phyloP scores from a whole-genome alignment of 176 grass and related monocot genomes.

The Rhynchospora pubera region DNA sequence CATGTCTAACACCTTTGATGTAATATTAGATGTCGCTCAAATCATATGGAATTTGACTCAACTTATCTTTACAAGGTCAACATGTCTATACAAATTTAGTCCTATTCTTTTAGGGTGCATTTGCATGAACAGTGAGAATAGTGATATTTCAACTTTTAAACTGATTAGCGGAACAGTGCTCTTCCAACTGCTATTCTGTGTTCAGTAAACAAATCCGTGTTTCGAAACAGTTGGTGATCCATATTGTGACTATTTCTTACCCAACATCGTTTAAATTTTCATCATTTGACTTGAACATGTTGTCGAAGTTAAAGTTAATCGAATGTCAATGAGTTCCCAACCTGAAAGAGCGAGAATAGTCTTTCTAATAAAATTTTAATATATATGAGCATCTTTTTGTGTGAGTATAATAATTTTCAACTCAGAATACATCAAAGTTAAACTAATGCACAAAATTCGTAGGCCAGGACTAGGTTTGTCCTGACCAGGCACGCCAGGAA shows the following conservation, averaged over 20 bases:
- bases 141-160: too few species aligned
- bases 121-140: too few species aligned
- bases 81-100: neutral
- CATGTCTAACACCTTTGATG: neutral
- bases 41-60: neutral
- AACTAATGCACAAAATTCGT: neutral
- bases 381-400: neutral
- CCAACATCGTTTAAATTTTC: neutral
- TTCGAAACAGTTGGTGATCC: too few species aligned
- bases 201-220: too few species aligned
- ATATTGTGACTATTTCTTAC: neutral
- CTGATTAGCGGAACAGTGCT: too few species aligned
- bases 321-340: neutral
- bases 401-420: neutral
- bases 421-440: neutral
- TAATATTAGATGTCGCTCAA: neutral
- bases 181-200: too few species aligned
- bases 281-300: neutral
- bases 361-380: neutral
- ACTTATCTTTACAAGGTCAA: neutral
- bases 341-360: neutral
- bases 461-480: neutral
- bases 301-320: neutral
- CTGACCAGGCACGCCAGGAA: neutral
- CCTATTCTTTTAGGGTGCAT: too few species aligned